Evolutionary conservation across 2,329 filamentous ascomycete species (phyloP).

Genomic region (Sporothrix curviconia): DNA sequence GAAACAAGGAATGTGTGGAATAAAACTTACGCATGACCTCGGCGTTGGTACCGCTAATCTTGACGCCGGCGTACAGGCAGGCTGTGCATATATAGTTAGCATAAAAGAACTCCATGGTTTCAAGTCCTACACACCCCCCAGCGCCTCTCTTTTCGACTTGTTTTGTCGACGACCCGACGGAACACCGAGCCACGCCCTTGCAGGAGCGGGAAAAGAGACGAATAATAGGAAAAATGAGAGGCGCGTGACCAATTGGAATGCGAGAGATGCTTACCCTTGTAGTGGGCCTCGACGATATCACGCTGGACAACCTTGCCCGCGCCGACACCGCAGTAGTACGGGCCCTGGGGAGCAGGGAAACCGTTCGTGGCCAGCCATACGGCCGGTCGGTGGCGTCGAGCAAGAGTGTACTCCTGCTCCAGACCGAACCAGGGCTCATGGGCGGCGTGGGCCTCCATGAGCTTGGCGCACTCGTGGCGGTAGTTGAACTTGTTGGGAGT

Average conservation of each 20-base stretch:
- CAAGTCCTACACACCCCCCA: no score
- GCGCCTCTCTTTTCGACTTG: no score
- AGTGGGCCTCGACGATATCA: constrained; percentile 90
- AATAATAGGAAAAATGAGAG: neutral
- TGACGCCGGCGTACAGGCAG: constrained; percentile 79
- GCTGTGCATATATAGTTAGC: constrained; percentile 18
- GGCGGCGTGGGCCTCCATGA: constrained; percentile 80
- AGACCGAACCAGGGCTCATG: constrained; percentile 96
- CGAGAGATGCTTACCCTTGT: constrained; percentile 32
- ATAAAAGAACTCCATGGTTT: no score
- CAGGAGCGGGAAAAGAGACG: no score
- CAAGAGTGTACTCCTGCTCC: constrained; percentile 94
- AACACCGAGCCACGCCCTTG: neutral
- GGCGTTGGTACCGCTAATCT: constrained; percentile 97
- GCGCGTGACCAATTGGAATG: constrained; percentile 1
- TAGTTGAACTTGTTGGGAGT: constrained; percentile 98
- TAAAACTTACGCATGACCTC: constrained; percentile 73
- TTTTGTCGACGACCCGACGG: constrained; percentile 2
- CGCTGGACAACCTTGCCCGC: constrained; percentile 95
- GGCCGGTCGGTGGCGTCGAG: constrained; percentile 81
- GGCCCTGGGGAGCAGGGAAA: constrained; percentile 86
- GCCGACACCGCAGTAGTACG: constrained; percentile 97
- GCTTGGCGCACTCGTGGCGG: constrained; percentile 81
- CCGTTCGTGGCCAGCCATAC: constrained; percentile 84
- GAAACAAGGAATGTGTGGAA: constrained; percentile 33